Base-by-base conservation (phyloP, 139 green algal genomes). In the Dunaliella primolecta region DNA sequence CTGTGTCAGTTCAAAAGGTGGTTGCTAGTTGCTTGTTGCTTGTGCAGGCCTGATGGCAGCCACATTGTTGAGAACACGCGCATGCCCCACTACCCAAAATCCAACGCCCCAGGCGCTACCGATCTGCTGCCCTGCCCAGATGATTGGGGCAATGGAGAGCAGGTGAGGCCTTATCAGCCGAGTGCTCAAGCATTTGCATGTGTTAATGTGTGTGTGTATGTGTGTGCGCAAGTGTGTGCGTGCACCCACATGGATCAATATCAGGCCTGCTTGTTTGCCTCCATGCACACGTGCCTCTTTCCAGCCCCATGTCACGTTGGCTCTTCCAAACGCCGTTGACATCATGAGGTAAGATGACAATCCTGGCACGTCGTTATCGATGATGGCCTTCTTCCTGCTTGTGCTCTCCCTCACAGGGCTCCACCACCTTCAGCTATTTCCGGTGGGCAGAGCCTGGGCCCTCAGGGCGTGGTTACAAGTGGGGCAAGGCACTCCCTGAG, bases 341-440 rank as follows among this genome's bases (percentile, higher is more conserved):
- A n/a, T n/a, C n/a, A n/a, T n/a, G n/a, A n/a, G n/a, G n/a, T n/a
- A n/a, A n/a, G n/a, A n/a, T n/a, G n/a, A n/a, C n/a, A n/a, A n/a
- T n/a, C n/a, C n/a, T n/a, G n/a, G n/a, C n/a, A n/a, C n/a, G n/a
- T n/a, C n/a, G n/a, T n/a, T n/a, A n/a, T n/a, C n/a, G n/a, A n/a
- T n/a, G n/a, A n/a, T n/a, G n/a, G n/a, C n/a, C n/a, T n/a, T n/a
- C n/a, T n/a, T n/a, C n/a, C n/a, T n/a, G n/a, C n/a, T n/a, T n/a
- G n/a, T n/a, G n/a, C n/a, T n/a, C n/a, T n/a, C n/a, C n/a, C n/a
- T n/a, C n/a, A n/a, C 86, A 86, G 80, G 86, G 86, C 56, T 83
- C 57, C 80, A 89, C 83, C 11, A 84, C 38, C 79, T 89, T 83
- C 86, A 81, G 83, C 32, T 83, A 87, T 46, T 89, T 89, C 75